These are phyloP conservation scores for Phytophthora fragariaefolia DNA, from an alignment of 352 stramenopile genomes.

Conservation along the genomic window DNA sequence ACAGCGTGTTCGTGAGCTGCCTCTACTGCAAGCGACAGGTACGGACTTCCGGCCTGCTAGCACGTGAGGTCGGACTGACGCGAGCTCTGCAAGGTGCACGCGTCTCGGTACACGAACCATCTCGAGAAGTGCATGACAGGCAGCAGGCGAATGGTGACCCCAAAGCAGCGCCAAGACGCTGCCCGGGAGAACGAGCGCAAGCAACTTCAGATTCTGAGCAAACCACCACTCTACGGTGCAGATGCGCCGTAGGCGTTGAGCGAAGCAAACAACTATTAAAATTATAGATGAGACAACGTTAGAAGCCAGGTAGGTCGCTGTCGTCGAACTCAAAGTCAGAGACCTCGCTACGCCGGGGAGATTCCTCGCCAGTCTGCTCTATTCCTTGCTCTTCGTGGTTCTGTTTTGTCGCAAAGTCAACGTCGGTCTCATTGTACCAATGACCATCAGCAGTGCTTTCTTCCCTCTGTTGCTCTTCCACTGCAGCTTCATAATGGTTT, in stretches of 20 bases:
- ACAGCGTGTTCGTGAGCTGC: slow-evolving; percentile 70
- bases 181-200: slow-evolving; percentile 44
- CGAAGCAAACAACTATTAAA: slow-evolving; percentile 14
- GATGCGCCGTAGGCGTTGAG: slow-evolving; percentile 9
- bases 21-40: slow-evolving; percentile 74
- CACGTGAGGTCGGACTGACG: background rate
- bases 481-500: slow-evolving; percentile 13
- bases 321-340: slow-evolving; percentile 69
- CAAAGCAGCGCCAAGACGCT: slow-evolving; percentile 45
- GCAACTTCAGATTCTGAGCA: slow-evolving; percentile 43
- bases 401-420: slow-evolving; percentile 17
- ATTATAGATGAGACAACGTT: slow-evolving; percentile 16
- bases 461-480: slow-evolving; percentile 7
- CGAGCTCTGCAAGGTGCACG: slow-evolving; percentile 52
- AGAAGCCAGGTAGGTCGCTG: slow-evolving; percentile 65
- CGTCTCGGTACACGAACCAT: slow-evolving; percentile 73
- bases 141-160: slow-evolving; percentile 50
- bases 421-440: slow-evolving; percentile 2
- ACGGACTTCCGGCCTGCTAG: too few species aligned
- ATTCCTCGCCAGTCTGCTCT: slow-evolving; percentile 21
- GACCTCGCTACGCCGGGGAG: slow-evolving; percentile 35
- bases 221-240: slow-evolving; percentile 38
- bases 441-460: slow-evolving; percentile 1
- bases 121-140: slow-evolving; percentile 79
- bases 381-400: slow-evolving; percentile 18